These are phyloP conservation scores for Gyrodon lividus DNA, from an alignment of 768 basidiomycete genomes.

Conservation along the genomic window DNA sequence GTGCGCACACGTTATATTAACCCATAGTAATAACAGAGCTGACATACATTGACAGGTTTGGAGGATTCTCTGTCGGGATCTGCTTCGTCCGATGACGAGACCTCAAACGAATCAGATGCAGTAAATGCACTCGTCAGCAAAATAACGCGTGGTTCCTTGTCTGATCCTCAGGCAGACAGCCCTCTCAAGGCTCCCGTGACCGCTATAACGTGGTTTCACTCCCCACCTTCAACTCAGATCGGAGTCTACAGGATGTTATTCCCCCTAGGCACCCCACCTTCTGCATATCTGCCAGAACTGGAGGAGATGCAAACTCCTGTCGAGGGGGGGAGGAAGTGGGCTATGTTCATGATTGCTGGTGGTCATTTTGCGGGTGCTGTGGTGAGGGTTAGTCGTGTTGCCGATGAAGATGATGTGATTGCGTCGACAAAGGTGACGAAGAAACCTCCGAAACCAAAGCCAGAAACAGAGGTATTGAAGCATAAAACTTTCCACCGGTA, in stretches of 20 bases:
- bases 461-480: slow-evolving; percentile 76
- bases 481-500: slow-evolving; percentile 99
- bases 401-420: slow-evolving; percentile 40
- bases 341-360: slow-evolving; percentile 94
- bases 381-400: slow-evolving; percentile 61
- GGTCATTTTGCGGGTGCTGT: slow-evolving; percentile 98
- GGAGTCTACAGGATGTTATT: slow-evolving; percentile 84
- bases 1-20: slow-evolving; percentile 40
- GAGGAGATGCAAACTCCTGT: slow-evolving; percentile 59
- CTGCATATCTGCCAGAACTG: slow-evolving; percentile 58
- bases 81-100: slow-evolving; percentile 62
- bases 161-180: slow-evolving; percentile 44
- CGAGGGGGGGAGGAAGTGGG: slow-evolving; percentile 73
- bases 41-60: slow-evolving; percentile 43
- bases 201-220: slow-evolving; percentile 88
- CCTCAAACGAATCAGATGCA: slow-evolving; percentile 60
- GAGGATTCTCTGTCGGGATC: slow-evolving; percentile 93
- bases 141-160: slow-evolving; percentile 46
- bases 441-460: slow-evolving; percentile 63
- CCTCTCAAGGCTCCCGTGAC: slow-evolving; percentile 50
- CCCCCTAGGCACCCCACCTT: slow-evolving; percentile 41
- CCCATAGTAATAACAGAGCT: background rate
- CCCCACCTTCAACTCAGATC: slow-evolving; percentile 82
- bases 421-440: slow-evolving; percentile 45
- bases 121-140: slow-evolving; percentile 68